These are phyloP conservation scores for Rhodotorula toruloides DNA, from an alignment of 768 basidiomycete genomes.

Conservation along the genomic window DNA sequence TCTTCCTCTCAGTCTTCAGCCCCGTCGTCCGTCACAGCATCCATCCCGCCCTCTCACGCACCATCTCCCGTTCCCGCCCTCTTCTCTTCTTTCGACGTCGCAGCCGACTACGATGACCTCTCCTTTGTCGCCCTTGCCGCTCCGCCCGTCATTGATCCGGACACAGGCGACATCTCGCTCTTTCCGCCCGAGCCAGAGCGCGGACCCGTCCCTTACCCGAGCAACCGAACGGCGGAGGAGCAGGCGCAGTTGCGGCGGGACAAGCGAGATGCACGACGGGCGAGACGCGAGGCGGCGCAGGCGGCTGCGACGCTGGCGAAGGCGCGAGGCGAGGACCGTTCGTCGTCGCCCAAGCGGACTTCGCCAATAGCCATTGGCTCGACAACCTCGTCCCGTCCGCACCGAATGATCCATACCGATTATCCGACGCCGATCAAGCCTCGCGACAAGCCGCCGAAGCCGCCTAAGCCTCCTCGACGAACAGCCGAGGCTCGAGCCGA, in stretches of 20 bases:
- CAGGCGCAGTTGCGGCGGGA: conserved; percentile 21
- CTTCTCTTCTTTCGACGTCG: conserved; percentile 17
- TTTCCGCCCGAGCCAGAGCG: neutral
- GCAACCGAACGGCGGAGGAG: conserved; percentile 18
- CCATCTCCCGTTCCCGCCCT: neutral
- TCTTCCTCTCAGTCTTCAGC: neutral
- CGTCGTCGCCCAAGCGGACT: neutral
- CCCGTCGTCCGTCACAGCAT: neutral
- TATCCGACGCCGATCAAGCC: neutral
- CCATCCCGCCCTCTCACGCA: neutral
- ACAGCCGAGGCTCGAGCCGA: neutral
- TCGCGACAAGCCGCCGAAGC: neutral
- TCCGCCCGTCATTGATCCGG: neutral
- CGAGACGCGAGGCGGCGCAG: neutral
- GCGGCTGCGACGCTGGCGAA: too few species aligned
- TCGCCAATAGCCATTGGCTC: neutral
- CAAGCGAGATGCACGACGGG: conserved; percentile 30
- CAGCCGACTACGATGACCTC: neutral
- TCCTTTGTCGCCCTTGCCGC: neutral
- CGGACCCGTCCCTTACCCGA: conserved; percentile 13
- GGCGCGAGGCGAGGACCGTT: too few species aligned
- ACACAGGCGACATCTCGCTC: neutral
- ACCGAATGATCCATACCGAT: neutral
- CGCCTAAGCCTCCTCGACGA: neutral
- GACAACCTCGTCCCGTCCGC: neutral